These are phyloP conservation scores for Tetrahymena malaccensis DNA, from an alignment of 73 alveolate species.

Conservation along the genomic window DNA sequence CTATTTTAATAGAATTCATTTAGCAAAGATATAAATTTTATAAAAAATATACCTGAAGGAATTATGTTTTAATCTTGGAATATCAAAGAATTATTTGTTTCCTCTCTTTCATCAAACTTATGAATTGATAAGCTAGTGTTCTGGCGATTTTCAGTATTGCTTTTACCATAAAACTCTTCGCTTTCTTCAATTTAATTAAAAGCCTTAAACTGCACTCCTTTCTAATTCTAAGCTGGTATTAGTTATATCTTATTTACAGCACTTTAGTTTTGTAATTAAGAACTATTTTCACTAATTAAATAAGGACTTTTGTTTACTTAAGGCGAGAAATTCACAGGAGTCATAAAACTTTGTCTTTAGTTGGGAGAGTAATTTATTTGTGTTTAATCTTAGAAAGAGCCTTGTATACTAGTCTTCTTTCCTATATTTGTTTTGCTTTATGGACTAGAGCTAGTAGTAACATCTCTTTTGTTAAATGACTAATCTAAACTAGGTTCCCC, in stretches of 20 bases:
- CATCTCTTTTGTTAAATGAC: neutral
- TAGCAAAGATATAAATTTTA: neutral
- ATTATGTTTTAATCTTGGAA: neutral
- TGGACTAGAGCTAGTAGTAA: neutral
- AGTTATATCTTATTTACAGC: neutral
- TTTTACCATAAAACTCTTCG: neutral
- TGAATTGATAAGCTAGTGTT: neutral
- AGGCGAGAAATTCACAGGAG: neutral
- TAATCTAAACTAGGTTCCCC: neutral
- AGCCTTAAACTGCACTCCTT: neutral
- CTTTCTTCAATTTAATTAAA: neutral
- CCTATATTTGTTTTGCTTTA: neutral
- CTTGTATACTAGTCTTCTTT: neutral
- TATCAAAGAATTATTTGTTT: neutral
- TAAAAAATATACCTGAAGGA: neutral
- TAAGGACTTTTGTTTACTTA: neutral
- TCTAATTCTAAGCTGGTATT: neutral
- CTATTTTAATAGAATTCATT: neutral
- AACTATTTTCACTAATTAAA: neutral
- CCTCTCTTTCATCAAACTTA: neutral
- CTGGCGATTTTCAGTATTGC: neutral
- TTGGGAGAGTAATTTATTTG: neutral
- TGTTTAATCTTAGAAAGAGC: neutral
- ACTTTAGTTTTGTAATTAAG: neutral
- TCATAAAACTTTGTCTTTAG: neutral